A percentile compares a stretch with the other conserved stretches of the same genome.
phyloP scores from a whole-genome alignment of 1,284 basidiomycete species.

The Ustilago trichophora region DNA sequence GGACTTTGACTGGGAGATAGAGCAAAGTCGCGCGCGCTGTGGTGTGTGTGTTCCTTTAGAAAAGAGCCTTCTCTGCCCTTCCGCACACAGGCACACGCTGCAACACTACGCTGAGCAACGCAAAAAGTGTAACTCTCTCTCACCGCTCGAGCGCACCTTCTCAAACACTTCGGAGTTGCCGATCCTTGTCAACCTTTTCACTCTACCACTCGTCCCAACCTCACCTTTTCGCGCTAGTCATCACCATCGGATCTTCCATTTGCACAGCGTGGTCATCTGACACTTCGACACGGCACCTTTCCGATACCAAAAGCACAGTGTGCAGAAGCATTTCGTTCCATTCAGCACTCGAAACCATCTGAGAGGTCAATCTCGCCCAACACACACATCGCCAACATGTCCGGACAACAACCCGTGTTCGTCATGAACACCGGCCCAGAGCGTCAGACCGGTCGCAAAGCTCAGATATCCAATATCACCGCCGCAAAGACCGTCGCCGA shows the following conservation, averaged over 20 bases:
- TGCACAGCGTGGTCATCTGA: conserved; percentile 1
- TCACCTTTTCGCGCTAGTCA: not conserved
- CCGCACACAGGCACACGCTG: no score
- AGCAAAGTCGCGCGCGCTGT: no score
- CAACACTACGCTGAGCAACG: not conserved
- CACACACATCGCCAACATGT: conserved; percentile 41
- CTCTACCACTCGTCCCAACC: conserved; percentile 6
- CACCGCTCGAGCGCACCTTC: not conserved
- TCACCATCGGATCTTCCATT: conserved; percentile 3
- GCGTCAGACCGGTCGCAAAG: conserved; percentile 91
- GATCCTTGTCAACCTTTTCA: conserved; percentile 1
- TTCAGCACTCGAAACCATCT: no score
- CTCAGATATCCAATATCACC: conserved; percentile 95
- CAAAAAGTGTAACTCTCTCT: not conserved
- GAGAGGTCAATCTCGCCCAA: not conserved
- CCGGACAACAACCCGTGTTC: conserved; percentile 65
- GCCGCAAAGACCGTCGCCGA: conserved; percentile 99
- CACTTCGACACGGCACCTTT: not conserved
- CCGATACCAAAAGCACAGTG: not conserved
- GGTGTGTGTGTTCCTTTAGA: no score
- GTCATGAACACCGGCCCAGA: conserved; percentile 81
- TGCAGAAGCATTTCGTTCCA: no score
- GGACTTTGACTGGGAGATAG: no score
- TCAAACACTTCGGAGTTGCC: not conserved
- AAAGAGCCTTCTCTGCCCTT: not conserved